Base-by-base conservation (phyloP, 805 yeast species). In the Clavispora fructus region DNA sequence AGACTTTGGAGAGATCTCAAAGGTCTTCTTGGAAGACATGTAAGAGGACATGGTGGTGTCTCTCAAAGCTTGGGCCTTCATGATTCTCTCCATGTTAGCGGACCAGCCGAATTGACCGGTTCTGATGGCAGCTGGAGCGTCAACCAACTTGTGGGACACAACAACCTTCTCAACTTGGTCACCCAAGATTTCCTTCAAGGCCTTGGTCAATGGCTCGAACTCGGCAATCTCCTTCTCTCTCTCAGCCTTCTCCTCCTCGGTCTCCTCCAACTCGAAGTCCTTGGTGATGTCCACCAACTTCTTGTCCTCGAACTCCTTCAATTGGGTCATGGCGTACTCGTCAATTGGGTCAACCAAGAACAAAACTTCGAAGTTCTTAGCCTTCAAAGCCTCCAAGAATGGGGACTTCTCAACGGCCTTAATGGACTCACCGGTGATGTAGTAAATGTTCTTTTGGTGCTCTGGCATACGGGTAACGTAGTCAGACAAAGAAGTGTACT, bases 31-130 rank as follows among this genome's bases (percentile, higher is more conserved):
- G 47, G 99, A 94, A 41, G 98, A 86, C 99, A 94, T 94, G 94
- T 94, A 94, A 54, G 97, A 83, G 37, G 98, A 90, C 99, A 94
- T 94, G 61, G 96, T 81, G 62, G 96, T 87, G 74, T 94, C 99
- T 80, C 98, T 90, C 65, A 94, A 79, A 62, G 99, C 99, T 81
- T 94, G 99, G 53, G 99, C 99, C 82, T 94, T 94, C 99, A 94
- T 94, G 82, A 94, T 94, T 86, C 99, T 92, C 82, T 94, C 99
- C 99, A 94, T 94, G 82, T 94, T 94, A 66, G 99, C 99, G 60
- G 99, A 94, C 99, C 99, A 94, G 73, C 99, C 99, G 73, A 94
- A 94, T 80, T 94, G 98, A 61, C 97, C 98, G 60, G 99, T 94
- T 83, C 99, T 90, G 71, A 94, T 94, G 62, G 99, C 99, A 72